Evolutionary conservation across 176 grass and related monocot genomes (phyloP).

Genomic region (Areca catechu): DNA sequence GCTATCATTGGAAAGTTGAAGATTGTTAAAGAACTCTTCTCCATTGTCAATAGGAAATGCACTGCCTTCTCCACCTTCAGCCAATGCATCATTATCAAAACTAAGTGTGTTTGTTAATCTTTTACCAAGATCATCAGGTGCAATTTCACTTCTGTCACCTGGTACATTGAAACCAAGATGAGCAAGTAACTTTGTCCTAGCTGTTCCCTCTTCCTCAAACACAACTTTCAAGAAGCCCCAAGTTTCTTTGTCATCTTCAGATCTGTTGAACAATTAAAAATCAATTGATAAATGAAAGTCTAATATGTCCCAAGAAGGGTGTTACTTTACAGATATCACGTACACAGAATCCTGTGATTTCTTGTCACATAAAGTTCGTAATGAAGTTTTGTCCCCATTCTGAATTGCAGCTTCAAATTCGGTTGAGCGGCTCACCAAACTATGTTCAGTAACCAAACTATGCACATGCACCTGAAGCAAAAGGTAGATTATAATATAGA

Average conservation of each 20-base stretch:
- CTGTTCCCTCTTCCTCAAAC: conserved; percentile 85
- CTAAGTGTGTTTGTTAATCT: conserved; percentile 56
- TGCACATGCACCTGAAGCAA: conserved; percentile 69
- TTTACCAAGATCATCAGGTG: conserved; percentile 56
- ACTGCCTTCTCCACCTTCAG: conserved; percentile 30
- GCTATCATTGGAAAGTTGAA: conserved; percentile 47
- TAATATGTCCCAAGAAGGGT: conserved; percentile 1
- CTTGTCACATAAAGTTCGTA: conserved; percentile 72
- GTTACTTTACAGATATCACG: conserved; percentile 13
- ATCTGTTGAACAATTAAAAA: conserved; percentile 36
- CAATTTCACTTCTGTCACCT: conserved; percentile 26
- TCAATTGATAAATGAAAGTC: conserved; percentile 10
- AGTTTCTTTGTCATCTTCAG: conserved; percentile 82
- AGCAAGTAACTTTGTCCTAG: conserved; percentile 72
- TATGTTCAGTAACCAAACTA: conserved; percentile 87
- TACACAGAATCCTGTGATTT: conserved; percentile 82
- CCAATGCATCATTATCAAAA: conserved; percentile 33
- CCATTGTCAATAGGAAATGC: conserved; percentile 73
- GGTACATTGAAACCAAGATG: conserved; percentile 86
- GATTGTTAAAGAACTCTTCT: conserved; percentile 99
- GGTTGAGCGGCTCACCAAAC: conserved; percentile 77
- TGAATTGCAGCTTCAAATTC: conserved; percentile 90
- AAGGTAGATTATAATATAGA: conserved; percentile 13
- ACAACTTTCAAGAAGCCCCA: conserved; percentile 93
- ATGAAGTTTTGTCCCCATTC: conserved; percentile 73